These are phyloP conservation scores for Physocladia obscura DNA, from an alignment of 192 early-diverging fungal species.

Conservation along the genomic window DNA sequence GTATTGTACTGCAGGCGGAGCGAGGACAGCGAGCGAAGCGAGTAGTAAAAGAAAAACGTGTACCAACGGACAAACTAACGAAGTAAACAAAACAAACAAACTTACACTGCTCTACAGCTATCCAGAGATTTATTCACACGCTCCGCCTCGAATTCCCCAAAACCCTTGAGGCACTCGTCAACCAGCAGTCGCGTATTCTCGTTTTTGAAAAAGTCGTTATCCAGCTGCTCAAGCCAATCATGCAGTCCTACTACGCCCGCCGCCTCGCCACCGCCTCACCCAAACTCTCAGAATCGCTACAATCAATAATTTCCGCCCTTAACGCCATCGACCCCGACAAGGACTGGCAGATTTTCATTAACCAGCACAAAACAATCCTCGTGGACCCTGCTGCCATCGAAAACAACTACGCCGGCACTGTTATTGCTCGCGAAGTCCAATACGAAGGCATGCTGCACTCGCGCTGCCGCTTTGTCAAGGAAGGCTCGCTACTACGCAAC, in stretches of 20 bases:
- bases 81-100: too few species aligned
- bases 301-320: conserved; percentile 10
- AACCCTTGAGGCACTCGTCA: conserved; percentile 34
- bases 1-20: conserved; percentile 10
- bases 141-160: conserved; percentile 42
- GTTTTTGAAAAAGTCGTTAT: conserved; percentile 46
- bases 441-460: conserved; percentile 35
- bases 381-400: conserved; percentile 20
- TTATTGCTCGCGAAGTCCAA: conserved; percentile 13
- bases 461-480: conserved; percentile 36
- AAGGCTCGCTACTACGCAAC: conserved; percentile 23
- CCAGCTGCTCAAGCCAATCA: conserved; percentile 41
- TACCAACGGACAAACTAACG: background rate
- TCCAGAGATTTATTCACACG: conserved; percentile 41
- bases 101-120: conserved; percentile 28
- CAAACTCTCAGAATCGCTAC: background rate
- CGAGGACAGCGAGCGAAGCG: too few species aligned
- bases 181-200: conserved; percentile 46
- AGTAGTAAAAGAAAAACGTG: background rate
- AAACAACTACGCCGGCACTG: conserved; percentile 1
- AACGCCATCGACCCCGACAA: conserved; percentile 36
- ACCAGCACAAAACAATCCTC: conserved; percentile 9
- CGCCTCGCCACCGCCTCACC: conserved; percentile 16
- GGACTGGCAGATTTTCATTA: conserved; percentile 45
- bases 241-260: conserved; percentile 45